Evolutionary conservation across 345 rosid species (phyloP).

Genomic region (Hibiscus mutabilis): DNA sequence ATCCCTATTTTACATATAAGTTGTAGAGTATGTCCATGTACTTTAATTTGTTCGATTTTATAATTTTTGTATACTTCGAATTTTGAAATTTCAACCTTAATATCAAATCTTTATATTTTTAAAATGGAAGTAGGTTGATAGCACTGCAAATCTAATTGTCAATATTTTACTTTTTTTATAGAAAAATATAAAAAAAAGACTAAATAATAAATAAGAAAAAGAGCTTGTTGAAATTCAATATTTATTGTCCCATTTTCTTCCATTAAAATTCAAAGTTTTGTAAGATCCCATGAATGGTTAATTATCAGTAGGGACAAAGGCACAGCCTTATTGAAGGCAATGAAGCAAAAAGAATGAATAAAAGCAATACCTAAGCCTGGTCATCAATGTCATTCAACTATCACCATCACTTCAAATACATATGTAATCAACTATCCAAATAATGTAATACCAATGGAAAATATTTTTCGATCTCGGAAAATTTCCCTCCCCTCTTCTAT

Average conservation of each 20-base stretch:
- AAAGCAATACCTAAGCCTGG: background rate
- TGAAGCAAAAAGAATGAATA: background rate
- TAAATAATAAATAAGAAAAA: no score
- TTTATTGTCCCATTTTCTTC: background rate
- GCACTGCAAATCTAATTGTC: no score
- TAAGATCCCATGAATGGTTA: background rate
- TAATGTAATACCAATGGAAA: constrained; percentile 1
- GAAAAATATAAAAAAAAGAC: no score
- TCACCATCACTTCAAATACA: constrained; percentile 2
- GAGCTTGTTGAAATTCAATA: no score
- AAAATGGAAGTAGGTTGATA: no score
- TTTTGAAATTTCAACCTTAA: no score
- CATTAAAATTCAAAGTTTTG: background rate
- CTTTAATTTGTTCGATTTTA: no score
- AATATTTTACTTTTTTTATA: no score
- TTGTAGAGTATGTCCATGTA: no score
- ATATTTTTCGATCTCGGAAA: background rate
- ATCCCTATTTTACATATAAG: no score
- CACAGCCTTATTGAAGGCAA: background rate
- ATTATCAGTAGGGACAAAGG: background rate
- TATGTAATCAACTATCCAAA: constrained; percentile 1
- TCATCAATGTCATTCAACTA: background rate
- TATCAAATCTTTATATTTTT: no score
- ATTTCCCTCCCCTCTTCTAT: background rate
- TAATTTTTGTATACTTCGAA: no score